Conservation (phyloP, 2,329 filamentous ascomycete genomes). For the Venturia nashicola region DNA sequence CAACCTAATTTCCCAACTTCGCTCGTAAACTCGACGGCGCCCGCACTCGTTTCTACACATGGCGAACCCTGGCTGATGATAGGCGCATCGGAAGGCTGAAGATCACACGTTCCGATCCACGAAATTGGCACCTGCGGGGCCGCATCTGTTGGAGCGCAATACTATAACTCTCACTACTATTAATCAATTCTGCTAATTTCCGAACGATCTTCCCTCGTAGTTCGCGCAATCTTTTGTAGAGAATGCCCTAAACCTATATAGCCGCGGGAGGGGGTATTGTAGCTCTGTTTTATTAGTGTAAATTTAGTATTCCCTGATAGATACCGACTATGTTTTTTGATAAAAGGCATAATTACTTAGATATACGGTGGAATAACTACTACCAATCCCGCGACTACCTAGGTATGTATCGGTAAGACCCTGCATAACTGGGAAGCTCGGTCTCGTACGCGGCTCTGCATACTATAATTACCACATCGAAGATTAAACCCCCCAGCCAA, state of each 20-base stretch:
- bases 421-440: not conserved
- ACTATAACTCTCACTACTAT: no score
- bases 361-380: no score
- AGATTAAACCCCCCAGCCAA: not conserved
- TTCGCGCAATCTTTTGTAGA: not conserved
- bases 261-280: no score
- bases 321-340: no score
- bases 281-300: no score
- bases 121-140: not conserved
- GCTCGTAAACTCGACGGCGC: not conserved
- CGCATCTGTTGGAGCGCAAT: no score
- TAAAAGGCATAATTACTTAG: no score
- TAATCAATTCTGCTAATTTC: not conserved
- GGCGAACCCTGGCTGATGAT: not conserved
- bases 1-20: not conserved
- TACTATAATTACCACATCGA: not conserved
- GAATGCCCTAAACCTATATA: not conserved
- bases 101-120: not conserved
- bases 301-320: no score
- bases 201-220: no score
- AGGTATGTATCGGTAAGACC: not conserved
- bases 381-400: no score
- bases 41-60: not conserved
- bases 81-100: not conserved
- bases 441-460: not conserved